Conservation (phyloP, 2,329 filamentous ascomycete genomes). For the Thielaviopsis musarum region DNA sequence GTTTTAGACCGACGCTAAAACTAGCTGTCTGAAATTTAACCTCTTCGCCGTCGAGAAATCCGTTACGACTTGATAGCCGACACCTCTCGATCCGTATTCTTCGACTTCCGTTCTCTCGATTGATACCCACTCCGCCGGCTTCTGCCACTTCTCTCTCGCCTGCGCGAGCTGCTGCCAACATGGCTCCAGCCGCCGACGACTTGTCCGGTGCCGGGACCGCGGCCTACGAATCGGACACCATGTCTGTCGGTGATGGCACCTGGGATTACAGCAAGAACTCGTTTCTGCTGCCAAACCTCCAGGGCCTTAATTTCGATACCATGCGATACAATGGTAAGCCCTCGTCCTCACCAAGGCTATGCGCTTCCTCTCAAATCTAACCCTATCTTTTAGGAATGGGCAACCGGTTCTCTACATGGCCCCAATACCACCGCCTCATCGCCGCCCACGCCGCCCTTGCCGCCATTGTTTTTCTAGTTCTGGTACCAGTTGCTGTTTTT, state of each 20-base stretch:
- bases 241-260: constrained; percentile 66
- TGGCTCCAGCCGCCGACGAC: constrained; percentile 41
- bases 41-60: no score
- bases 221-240: constrained; percentile 55
- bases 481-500: constrained; percentile 60
- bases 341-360: background rate
- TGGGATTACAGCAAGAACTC: constrained; percentile 65
- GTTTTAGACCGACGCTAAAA: background rate
- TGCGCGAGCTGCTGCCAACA: constrained; percentile 28
- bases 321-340: constrained; percentile 67
- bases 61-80: no score
- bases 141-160: background rate
- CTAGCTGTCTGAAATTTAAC: no score
- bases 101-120: background rate
- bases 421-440: constrained; percentile 55
- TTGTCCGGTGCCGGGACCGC: constrained; percentile 56
- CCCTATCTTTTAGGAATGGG: constrained; percentile 47
- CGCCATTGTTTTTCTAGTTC: constrained; percentile 54
- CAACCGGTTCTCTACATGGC: constrained; percentile 54
- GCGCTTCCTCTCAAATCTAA: no score
- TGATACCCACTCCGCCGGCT: no score
- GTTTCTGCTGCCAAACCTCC: constrained; percentile 62
- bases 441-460: constrained; percentile 56
- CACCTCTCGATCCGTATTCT: no score
- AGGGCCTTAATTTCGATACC: constrained; percentile 62